Evolutionary conservation across 2,329 filamentous ascomycete species (phyloP), one percentile per base, ranked within the genome.

Genomic region (Huntiella decipiens): DNA sequence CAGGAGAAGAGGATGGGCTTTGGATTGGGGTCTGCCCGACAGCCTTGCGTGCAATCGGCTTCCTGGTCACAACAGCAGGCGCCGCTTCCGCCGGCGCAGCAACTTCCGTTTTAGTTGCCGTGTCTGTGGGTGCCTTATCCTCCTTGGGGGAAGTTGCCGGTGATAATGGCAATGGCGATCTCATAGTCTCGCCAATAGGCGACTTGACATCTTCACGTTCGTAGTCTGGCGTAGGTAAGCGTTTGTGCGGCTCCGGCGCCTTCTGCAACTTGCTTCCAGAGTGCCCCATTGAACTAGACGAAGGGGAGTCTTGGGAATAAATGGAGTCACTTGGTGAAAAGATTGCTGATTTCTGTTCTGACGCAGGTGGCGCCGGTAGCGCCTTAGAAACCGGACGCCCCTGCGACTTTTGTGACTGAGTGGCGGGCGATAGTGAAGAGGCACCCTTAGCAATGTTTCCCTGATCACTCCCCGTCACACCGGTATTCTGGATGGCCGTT

Each of bases 191-290:
- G 35, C 61, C 49, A 5, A 58, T 54, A 2, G 61, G 57, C 11
- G 59, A 60, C 49, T 60, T 60, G 44, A 61, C 55, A 47, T 69
- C 66, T 38, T 63, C 60, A 15, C 61, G 60, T 35, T 62, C 62
- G 48, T 70, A 69, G 38, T 71, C 67, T 12, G 68, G 67, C 2
- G 67, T 70, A 1, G 67, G 67, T 7, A 66, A 64, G 2, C 66
- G 61, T 35, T 60, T 58, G 38, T 53, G 49, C 8, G 45, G 17
- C 15, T 54, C 10, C 50, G 50, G 36, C 10, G 11, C 22, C 36
- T 15, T 17, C 7, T 15, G 39, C 39, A 43, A 38, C 39, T 35
- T 38, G 35, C 37, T 43, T 38, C 28, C 38, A 45, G 40, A 43
- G n/a, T 48, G 40, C 11, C 40, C 47, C 32, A 50, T 41, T 11